Evolutionary conservation across 495 filamentous ascomycete species (phyloP), one percentile per base, ranked within the genome.

Genomic region (Friedmanniomyces endolithicus): DNA sequence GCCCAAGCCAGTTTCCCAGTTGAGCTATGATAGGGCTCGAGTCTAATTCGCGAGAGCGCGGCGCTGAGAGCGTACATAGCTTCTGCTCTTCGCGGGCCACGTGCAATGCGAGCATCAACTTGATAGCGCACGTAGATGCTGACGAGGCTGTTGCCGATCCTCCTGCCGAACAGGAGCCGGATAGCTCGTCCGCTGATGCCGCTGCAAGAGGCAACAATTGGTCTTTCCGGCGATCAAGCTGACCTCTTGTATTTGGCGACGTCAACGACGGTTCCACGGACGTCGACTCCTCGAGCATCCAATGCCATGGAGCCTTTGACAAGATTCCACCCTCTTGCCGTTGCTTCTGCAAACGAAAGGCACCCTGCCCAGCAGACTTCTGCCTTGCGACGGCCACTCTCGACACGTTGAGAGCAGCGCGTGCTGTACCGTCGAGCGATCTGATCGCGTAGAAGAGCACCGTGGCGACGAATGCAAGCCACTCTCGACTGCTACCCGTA

Each of bases 61-160:
- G 76, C 0, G 74, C 71, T 22, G 78, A 72, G 19, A 81, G 75
- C 25, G 80, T 79, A 46, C 86, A 82, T 6, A 98, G 79, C 64
- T 94, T 96, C 58, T 85, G 78, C 62, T 98, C 92, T 65, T 98
- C 90, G 1, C 84, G 74, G 3, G 94, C 66, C 7, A 97, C 75
- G 67, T 97, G 94, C 22, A 98, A 75, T 14, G 79, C 82, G 48
- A 92, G 72, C 11, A 96, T 71, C 1, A 90, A 58, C 34, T 81
- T 71, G 29, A 57, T 35, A 1, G 29, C 58, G 27, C 9, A 31
- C 27, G 27, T 31, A 31, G 27, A 31, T 3, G 27, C 4, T 3
- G 27, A 3, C 27, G 9, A 31, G 27, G 4, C 27, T 9, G 27
- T 31, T 9, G 27, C 27, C 27, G 27, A 9, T 4, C 27, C 27